phyloP scores from a whole-genome alignment of 1,284 basidiomycete genomes.

The Tausonia pullulans region DNA sequence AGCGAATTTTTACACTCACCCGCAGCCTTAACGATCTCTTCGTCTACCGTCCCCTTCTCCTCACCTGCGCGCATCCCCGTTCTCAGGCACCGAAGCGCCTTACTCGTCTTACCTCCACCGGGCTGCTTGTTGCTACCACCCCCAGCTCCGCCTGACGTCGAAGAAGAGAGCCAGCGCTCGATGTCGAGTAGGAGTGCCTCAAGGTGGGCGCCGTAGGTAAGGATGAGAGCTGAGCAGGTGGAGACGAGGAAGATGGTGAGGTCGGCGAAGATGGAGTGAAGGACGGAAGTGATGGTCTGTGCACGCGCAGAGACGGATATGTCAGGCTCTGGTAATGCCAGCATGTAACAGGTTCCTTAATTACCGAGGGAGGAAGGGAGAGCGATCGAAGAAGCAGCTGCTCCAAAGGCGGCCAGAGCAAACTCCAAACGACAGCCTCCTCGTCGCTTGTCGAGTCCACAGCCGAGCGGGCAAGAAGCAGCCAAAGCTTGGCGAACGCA shows the following conservation, averaged over 20 bases:
- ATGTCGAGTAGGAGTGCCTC: background rate
- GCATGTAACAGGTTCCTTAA: too few relatives aligned
- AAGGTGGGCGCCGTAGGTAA: background rate
- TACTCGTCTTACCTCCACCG: background rate
- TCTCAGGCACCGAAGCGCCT: background rate
- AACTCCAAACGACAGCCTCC: background rate
- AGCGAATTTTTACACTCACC: background rate
- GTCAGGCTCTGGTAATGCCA: background rate
- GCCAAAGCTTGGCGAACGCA: conserved; percentile 1
- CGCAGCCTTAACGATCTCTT: background rate
- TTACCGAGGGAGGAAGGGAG: background rate
- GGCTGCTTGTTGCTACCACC: background rate
- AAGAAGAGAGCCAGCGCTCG: too few relatives aligned
- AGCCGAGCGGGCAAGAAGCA: background rate
- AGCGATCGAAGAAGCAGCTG: background rate
- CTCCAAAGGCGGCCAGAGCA: background rate
- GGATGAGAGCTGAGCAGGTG: background rate
- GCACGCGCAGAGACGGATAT: too few relatives aligned
- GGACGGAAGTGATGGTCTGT: background rate
- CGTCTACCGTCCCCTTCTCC: background rate
- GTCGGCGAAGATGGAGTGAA: background rate
- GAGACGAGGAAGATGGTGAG: background rate
- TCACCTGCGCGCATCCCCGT: background rate
- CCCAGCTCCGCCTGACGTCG: background rate
- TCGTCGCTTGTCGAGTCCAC: background rate